Evolutionary conservation across 306 rosid species (phyloP).

Genomic region (Dalbergia oliveri): DNA sequence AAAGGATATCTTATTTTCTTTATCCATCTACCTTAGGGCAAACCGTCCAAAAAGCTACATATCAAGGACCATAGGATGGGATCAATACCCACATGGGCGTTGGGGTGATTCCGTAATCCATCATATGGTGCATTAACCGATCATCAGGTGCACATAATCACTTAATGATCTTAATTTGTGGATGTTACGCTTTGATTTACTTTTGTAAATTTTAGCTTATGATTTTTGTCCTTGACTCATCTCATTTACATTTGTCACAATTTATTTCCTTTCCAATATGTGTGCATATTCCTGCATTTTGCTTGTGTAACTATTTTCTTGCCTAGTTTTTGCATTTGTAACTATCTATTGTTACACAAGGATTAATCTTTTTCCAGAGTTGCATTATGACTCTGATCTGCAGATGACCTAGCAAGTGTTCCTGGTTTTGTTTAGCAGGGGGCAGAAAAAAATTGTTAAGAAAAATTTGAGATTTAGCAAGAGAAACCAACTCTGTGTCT

Average conservation of each 20-base stretch:
- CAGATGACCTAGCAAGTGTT: not conserved
- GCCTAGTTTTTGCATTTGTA: not conserved
- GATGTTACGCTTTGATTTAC: not conserved
- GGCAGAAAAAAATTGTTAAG: not conserved
- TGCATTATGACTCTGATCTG: not conserved
- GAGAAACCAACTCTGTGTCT: not conserved
- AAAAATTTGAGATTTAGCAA: not conserved
- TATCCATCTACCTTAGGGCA: slow-evolving; percentile 70
- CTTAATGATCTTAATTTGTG: slow-evolving; percentile 33
- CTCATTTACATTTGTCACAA: not conserved
- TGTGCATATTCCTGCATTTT: not conserved
- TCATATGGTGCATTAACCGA: slow-evolving; percentile 88
- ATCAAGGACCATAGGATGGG: slow-evolving; percentile 97
- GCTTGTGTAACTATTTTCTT: not conserved
- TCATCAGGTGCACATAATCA: slow-evolving; percentile 72
- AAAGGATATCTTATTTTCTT: slow-evolving; percentile 48
- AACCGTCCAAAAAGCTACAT: slow-evolving; percentile 98
- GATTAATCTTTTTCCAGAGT: not conserved
- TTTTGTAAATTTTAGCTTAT: not conserved
- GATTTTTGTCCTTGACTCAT: slow-evolving; percentile 8
- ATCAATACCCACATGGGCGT: slow-evolving; percentile 93
- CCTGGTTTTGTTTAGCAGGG: not conserved
- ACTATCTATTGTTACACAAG: not conserved
- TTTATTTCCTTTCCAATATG: slow-evolving; percentile 13
- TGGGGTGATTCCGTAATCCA: slow-evolving; percentile 94